A percentile compares a stretch with the other conserved stretches of the same genome.
These are phyloP conservation scores for Hyaloscypha hepaticicola DNA, from an alignment of 495 filamentous ascomycete species.

Conservation along the genomic window DNA sequence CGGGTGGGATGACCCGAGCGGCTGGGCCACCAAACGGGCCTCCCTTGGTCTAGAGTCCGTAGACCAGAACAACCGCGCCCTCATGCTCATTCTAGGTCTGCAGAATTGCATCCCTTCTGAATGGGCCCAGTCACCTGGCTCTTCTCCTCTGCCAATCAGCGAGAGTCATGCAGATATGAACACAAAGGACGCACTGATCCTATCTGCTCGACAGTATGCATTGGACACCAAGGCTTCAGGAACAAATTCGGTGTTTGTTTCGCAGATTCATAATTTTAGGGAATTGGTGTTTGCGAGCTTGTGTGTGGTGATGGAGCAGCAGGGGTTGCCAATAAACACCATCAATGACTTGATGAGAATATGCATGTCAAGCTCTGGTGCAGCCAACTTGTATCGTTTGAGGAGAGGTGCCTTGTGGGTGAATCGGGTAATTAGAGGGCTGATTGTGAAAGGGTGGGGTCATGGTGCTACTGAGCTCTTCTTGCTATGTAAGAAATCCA, in stretches of 20 bases:
- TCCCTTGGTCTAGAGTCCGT: neutral
- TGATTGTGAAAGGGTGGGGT: conserved; percentile 8
- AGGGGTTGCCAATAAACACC: conserved; percentile 6
- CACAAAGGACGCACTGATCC: neutral
- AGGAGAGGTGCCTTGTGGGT: conserved; percentile 14
- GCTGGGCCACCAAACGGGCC: conserved; percentile 5
- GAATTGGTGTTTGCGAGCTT: conserved; percentile 11
- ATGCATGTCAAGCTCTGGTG: conserved; percentile 11
- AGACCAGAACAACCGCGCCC: conserved; percentile 3
- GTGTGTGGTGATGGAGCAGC: conserved; percentile 13
- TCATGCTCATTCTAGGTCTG: conserved; percentile 1
- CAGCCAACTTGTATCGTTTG: conserved; percentile 12
- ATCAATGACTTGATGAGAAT: conserved; percentile 15
- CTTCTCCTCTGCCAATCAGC: neutral
- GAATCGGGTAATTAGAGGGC: conserved; percentile 10
- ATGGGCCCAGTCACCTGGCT: neutral
- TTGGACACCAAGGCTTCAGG: conserved; percentile 3
- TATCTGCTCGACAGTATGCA: conserved; percentile 13
- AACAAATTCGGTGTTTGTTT: neutral
- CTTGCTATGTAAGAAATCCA: conserved; percentile 2
- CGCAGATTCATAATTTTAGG: conserved; percentile 6
- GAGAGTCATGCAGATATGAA: neutral
- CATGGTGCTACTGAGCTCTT: conserved; percentile 11
- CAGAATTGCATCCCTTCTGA: neutral
- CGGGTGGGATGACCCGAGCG: neutral